Percentiles rank a stretch among this genome's conserved stretches.
These are phyloP conservation scores for Verticillium klebahnii DNA, from an alignment of 2,329 filamentous ascomycete species.

Conservation along the genomic window DNA sequence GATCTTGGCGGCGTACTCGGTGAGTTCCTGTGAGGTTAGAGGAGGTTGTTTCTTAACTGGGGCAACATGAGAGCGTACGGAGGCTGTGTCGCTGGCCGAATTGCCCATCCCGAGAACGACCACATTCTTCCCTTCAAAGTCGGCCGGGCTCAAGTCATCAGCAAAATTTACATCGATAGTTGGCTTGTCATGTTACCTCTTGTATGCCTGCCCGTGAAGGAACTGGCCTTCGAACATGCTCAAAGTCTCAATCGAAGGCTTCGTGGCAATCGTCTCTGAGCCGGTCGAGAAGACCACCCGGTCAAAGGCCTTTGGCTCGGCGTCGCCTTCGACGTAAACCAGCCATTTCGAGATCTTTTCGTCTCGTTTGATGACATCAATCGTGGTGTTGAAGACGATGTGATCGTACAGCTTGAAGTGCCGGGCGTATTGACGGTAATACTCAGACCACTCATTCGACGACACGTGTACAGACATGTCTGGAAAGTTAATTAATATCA, in stretches of 20 bases:
- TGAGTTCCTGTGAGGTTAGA: constrained; percentile 13
- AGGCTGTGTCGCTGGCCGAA: constrained; percentile 18
- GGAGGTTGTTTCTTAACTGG: neutral
- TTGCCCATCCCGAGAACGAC: constrained; percentile 21
- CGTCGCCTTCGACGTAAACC: constrained; percentile 10
- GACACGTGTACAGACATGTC: neutral
- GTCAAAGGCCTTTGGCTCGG: constrained; percentile 13
- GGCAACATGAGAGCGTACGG: constrained; percentile 5
- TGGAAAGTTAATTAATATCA: neutral
- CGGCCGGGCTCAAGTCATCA: constrained; percentile 7
- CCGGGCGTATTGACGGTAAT: constrained; percentile 17
- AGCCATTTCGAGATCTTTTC: constrained; percentile 12
- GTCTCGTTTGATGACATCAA: constrained; percentile 12
- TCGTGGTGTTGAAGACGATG: constrained; percentile 11
- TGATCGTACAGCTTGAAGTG: constrained; percentile 13
- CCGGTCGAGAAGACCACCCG: constrained; percentile 19
- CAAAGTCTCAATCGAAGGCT: constrained; percentile 14
- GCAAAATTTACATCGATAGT: neutral
- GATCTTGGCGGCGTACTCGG: constrained; percentile 12
- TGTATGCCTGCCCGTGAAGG: constrained; percentile 18
- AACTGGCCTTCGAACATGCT: constrained; percentile 14
- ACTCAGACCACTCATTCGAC: constrained; percentile 7
- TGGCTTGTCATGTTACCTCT: constrained; percentile 8
- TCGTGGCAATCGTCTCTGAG: constrained; percentile 10
- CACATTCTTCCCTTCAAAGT: constrained; percentile 16